Evolutionary conservation across 768 basidiomycete genomes (phyloP).

Genomic region (Pisolithus marmoratus): DNA sequence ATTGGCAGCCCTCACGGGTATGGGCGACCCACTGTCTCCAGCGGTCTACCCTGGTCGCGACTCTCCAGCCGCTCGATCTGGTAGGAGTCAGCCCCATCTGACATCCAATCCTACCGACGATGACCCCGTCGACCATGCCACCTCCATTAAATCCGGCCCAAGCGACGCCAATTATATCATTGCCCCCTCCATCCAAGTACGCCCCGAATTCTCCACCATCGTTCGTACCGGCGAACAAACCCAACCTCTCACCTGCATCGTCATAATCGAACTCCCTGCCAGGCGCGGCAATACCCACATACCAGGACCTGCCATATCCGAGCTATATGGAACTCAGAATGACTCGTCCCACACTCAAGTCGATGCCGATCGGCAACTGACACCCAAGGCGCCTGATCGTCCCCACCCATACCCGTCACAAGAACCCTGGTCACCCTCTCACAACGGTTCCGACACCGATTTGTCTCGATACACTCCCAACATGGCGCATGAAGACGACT

Average conservation of each 20-base stretch:
- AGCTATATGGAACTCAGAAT: conserved; percentile 36
- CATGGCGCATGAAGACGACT: conserved; percentile 47
- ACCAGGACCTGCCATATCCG: conserved; percentile 49
- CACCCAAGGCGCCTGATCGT: conserved; percentile 10
- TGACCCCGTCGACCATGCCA: conserved; percentile 68
- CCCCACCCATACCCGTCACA: conserved; percentile 12
- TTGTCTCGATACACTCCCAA: conserved; percentile 25
- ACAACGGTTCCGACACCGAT: conserved; percentile 24
- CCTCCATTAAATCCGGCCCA: conserved; percentile 43
- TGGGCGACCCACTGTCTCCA: conserved; percentile 57
- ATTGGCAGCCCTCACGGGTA: conserved; percentile 89
- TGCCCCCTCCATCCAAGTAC: conserved; percentile 88
- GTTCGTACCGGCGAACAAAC: conserved; percentile 62
- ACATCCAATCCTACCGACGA: conserved; percentile 72
- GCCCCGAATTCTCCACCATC: conserved; percentile 84
- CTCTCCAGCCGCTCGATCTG: conserved; percentile 34
- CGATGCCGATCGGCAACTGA: conserved; percentile 17
- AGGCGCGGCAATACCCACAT: conserved; percentile 50
- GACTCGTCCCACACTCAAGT: conserved; percentile 14
- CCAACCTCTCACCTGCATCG: conserved; percentile 89
- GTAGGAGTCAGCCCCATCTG: conserved; percentile 20
- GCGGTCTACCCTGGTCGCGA: conserved; percentile 68
- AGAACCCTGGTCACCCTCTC: conserved; percentile 23
- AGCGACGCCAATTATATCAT: conserved; percentile 67
- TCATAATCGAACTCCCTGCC: conserved; percentile 87